phyloP scores from a whole-genome alignment of 495 filamentous ascomycete genomes.

The Xylaria nigripes region DNA sequence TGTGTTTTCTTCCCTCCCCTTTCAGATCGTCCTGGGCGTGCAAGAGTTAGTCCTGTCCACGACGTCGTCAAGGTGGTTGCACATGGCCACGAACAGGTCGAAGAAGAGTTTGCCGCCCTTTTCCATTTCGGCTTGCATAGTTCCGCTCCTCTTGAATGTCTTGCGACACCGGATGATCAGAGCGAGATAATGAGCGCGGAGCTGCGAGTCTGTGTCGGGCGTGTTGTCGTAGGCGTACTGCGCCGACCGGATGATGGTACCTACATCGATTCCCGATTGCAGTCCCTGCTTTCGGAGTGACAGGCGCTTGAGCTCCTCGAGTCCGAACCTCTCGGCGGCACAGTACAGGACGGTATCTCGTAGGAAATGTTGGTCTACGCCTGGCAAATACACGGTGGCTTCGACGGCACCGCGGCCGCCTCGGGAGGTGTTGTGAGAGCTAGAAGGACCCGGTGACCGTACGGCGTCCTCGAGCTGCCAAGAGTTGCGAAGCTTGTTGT shows the following conservation, averaged over 20 bases:
- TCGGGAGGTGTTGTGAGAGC: conserved; percentile 28
- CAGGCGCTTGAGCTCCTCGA: conserved; percentile 80
- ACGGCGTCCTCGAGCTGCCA: conserved; percentile 65
- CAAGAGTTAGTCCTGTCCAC: conserved; percentile 51
- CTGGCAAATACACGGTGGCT: conserved; percentile 61
- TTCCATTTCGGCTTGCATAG: conserved; percentile 97
- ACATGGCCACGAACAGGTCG: conserved; percentile 94
- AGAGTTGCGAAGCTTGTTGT: conserved; percentile 57
- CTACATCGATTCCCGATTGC: conserved; percentile 74
- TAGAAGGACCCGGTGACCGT: conserved; percentile 28
- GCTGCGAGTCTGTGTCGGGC: conserved; percentile 76
- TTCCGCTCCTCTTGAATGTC: conserved; percentile 92
- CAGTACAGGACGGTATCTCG: conserved; percentile 91
- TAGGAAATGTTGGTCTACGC: conserved; percentile 62
- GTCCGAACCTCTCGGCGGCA: conserved; percentile 71
- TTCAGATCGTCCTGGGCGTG: conserved; percentile 44
- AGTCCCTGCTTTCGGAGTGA: conserved; percentile 88
- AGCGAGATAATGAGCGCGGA: conserved; percentile 90
- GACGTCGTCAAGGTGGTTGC: conserved; percentile 91
- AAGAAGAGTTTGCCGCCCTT: conserved; percentile 85
- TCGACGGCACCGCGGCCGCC: conserved; percentile 57
- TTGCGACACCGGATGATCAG: conserved; percentile 88
- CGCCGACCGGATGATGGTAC: conserved; percentile 79
- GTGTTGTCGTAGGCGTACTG: conserved; percentile 93
- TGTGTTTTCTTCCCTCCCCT: conserved; percentile 13